Evolutionary conservation across 1,284 basidiomycete genomes (phyloP).

Genomic region (Waitea zeae): DNA sequence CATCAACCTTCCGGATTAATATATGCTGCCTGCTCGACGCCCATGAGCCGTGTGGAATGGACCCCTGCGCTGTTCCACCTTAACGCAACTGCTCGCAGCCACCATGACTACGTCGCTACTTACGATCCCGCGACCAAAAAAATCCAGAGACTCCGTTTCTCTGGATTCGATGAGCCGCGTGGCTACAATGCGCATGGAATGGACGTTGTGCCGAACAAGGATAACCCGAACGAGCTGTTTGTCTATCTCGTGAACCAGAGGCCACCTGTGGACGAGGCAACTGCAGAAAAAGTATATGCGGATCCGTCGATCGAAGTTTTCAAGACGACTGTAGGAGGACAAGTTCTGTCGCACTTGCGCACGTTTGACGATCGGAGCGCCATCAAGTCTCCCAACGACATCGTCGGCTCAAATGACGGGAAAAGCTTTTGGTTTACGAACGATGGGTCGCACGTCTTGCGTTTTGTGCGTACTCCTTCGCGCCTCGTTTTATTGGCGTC

Average conservation of each 20-base stretch:
- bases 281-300: slow-evolving; percentile 24
- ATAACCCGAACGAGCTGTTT: slow-evolving; percentile 31
- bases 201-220: slow-evolving; percentile 42
- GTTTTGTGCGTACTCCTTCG: no score
- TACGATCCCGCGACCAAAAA: slow-evolving; percentile 31
- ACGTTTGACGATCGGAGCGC: slow-evolving; percentile 41
- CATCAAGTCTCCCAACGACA: slow-evolving; percentile 53
- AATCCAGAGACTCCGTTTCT: slow-evolving; percentile 27
- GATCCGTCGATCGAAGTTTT: slow-evolving; percentile 63
- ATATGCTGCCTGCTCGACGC: slow-evolving; percentile 57
- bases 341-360: slow-evolving; percentile 29
- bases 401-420: slow-evolving; percentile 44
- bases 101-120: slow-evolving; percentile 42
- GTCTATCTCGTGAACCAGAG: slow-evolving; percentile 59
- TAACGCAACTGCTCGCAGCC: slow-evolving; percentile 24
- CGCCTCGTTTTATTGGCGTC: slow-evolving; percentile 9
- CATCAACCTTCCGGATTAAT: slow-evolving; percentile 38
- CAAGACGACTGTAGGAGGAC: slow-evolving; percentile 27
- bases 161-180: slow-evolving; percentile 18
- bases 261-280: slow-evolving; percentile 17
- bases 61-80: slow-evolving; percentile 26
- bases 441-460: slow-evolving; percentile 26
- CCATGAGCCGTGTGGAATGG: slow-evolving; percentile 33
- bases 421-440: slow-evolving; percentile 54
- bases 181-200: slow-evolving; percentile 53